Conservation (phyloP, 345 rosid species). For the Eucalyptus tenuipes region DNA sequence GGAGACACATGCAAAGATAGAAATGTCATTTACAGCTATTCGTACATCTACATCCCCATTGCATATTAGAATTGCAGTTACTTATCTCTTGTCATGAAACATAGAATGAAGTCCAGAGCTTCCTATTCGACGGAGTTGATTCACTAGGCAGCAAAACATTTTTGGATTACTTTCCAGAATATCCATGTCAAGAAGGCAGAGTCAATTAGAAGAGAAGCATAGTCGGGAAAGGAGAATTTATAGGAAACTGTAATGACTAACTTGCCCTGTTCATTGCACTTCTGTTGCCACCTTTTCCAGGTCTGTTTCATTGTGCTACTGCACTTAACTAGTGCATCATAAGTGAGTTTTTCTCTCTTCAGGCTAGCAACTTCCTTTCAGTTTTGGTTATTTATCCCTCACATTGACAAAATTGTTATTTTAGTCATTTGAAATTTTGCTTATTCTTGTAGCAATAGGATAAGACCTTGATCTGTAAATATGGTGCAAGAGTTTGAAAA, state of each 20-base stretch:
- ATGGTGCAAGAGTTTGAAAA: neutral
- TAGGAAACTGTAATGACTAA: constrained; percentile 4
- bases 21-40: neutral
- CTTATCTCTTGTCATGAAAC: neutral
- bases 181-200: constrained; percentile 45
- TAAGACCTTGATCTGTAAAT: neutral
- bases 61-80: neutral
- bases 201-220: constrained; percentile 46
- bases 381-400: neutral
- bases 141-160: constrained; percentile 63
- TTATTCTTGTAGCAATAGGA: neutral
- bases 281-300: neutral
- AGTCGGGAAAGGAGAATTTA: constrained; percentile 47
- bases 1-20: constrained; percentile 40
- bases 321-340: neutral
- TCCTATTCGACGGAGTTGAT: constrained; percentile 56
- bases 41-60: neutral
- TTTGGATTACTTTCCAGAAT: constrained; percentile 82
- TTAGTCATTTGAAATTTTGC: neutral
- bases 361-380: neutral
- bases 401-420: neutral
- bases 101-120: constrained; percentile 63
- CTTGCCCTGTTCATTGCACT: neutral
- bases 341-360: neutral
- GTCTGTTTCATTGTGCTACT: neutral